A percentile compares a stretch with the other conserved stretches of the same genome.
Evolutionary conservation across 2,329 filamentous ascomycete genomes (phyloP).

Genomic region (Colletotrichum eleusines): DNA sequence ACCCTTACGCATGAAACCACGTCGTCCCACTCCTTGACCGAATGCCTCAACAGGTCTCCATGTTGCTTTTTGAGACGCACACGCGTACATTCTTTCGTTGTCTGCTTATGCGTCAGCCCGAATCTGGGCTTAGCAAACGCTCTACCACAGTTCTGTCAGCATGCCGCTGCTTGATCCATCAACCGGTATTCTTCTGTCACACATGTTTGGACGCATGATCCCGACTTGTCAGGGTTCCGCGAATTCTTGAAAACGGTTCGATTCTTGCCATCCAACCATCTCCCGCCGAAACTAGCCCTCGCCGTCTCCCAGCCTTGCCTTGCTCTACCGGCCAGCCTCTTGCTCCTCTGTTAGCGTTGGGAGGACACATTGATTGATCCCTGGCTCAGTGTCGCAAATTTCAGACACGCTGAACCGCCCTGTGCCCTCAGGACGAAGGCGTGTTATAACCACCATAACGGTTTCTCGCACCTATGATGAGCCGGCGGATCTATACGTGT

Average conservation of each 20-base stretch:
- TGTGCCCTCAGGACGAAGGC: slow-evolving; percentile 4
- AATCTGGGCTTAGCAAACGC: background rate
- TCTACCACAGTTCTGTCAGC: background rate
- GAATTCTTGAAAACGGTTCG: background rate
- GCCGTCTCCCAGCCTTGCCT: background rate
- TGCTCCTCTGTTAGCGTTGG: background rate
- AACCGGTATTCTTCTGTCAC: background rate
- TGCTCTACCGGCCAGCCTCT: background rate
- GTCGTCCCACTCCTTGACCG: slow-evolving; percentile 9
- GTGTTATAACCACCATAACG: background rate
- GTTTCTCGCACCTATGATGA: background rate
- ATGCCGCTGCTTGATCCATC: background rate
- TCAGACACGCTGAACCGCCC: background rate
- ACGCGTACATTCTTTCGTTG: background rate
- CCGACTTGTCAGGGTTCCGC: background rate
- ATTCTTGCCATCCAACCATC: background rate
- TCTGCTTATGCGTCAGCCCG: background rate
- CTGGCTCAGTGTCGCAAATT: background rate
- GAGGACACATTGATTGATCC: background rate
- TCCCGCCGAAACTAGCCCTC: background rate
- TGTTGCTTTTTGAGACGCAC: background rate
- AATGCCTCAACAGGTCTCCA: slow-evolving; percentile 6
- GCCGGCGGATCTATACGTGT: background rate
- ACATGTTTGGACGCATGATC: background rate
- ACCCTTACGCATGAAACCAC: slow-evolving; percentile 1